phyloP scores from a whole-genome alignment of 352 stramenopile genomes.

The Globisporangium acanthophoron region DNA sequence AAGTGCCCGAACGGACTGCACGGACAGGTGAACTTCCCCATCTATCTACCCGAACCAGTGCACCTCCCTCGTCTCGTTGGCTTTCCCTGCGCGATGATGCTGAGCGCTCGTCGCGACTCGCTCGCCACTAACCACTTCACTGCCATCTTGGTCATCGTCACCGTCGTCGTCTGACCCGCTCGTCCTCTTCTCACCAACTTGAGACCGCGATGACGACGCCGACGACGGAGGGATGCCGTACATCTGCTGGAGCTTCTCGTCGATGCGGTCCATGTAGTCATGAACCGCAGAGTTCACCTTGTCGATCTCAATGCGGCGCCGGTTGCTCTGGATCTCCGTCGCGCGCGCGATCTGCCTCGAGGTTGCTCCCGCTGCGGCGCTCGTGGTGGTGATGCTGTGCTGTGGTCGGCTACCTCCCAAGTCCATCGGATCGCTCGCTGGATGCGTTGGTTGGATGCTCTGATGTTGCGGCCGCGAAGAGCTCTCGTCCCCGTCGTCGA shows the following conservation, averaged over 20 bases:
- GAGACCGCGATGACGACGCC: constrained; percentile 3
- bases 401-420: background rate
- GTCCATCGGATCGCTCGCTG: background rate
- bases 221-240: constrained; percentile 64
- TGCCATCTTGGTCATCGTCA: background rate
- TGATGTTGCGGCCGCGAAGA: background rate
- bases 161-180: background rate
- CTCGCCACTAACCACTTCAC: background rate
- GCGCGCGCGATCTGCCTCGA: constrained; percentile 7
- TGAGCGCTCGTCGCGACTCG: background rate
- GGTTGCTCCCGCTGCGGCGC: background rate
- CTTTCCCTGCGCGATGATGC: background rate
- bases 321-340: constrained; percentile 17
- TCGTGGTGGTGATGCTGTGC: background rate
- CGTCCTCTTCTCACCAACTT: background rate
- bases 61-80: constrained; percentile 3
- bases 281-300: constrained; percentile 68
- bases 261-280: constrained; percentile 80
- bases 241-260: constrained; percentile 76
- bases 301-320: constrained; percentile 42
- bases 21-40: constrained; percentile 49
- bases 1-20: constrained; percentile 26
- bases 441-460: background rate
- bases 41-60: constrained; percentile 15
- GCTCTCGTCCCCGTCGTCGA: constrained; percentile 3